Evolutionary conservation across 2,329 filamentous ascomycete species (phyloP), one percentile per base, ranked within the genome.

Genomic region (Scedosporium boydii): DNA sequence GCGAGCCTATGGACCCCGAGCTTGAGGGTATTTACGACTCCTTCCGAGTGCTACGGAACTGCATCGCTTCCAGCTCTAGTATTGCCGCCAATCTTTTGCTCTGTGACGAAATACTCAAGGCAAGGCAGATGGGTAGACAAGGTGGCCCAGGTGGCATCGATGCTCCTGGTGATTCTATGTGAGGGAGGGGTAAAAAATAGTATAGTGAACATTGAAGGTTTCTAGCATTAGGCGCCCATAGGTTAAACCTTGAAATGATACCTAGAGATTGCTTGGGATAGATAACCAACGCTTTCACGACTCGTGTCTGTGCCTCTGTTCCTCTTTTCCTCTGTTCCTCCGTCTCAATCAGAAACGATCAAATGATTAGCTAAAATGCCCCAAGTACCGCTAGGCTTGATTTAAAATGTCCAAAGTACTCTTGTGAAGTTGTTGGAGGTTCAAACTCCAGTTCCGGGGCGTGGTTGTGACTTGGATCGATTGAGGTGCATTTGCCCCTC

Each of bases 31-130:
- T 99, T 7, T 99, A 90, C 74, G 95, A 99, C 75, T 97, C 93
- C 14, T 99, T 96, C 86, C 86, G 95, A 63, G 95, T 99, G 42
- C 77, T 99, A 69, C 85, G 95, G 68, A 98, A 98, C 80, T 92
- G 88, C 74, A 87, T 99, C 66, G 92, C 95, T 3, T 97, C 93
- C 41, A 95, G 92, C 75, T 89, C 93, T 27, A 91, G 95, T 66
- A 99, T 99, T 71, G 93, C 95, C 5, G 93, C 91, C 9, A 99
- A 99, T 78, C 80, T 99, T 67, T 80, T 99, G 67, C 83, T 99
- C 59, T 99, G 95, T 71, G 95, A 99, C 71, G 95, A 99, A 82
- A 83, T 99, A 80, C 81, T 99, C 70, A 99, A 99, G 83, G 95
- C 95, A 65, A 85, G 95, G 74, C 93, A 99, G 80, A 99, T 99